Percentiles rank a stretch among this genome's conserved stretches.
These are phyloP conservation scores for Sporothrix dimorphospora DNA, from an alignment of 2,329 filamentous ascomycete genomes.

Conservation along the genomic window DNA sequence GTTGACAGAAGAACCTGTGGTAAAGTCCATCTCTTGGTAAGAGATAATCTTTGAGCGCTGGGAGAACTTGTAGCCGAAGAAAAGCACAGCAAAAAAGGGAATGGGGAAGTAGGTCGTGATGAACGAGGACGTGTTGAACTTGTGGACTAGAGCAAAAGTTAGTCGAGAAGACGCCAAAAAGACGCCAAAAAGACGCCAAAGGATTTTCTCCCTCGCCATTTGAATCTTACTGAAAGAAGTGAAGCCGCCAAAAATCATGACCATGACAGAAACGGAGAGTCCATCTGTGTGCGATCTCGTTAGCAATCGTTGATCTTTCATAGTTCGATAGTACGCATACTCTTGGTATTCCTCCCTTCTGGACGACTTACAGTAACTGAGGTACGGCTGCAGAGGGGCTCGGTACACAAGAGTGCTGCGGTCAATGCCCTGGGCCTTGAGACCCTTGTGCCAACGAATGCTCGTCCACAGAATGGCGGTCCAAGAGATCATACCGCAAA, in stretches of 20 bases:
- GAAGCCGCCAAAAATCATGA: slow-evolving; percentile 22
- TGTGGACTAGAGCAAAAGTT: slow-evolving; percentile 15
- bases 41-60: neutral
- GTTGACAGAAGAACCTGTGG: neutral
- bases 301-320: no score
- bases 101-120: slow-evolving; percentile 27
- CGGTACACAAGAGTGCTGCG: neutral
- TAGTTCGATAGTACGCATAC: no score
- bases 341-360: no score
- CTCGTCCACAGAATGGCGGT: slow-evolving; percentile 22
- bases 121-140: slow-evolving; percentile 16
- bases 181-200: no score
- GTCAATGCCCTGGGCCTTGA: neutral
- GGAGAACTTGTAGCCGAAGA: slow-evolving; percentile 21
- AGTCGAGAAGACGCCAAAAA: neutral
- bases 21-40: slow-evolving; percentile 1
- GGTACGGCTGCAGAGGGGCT: neutral
- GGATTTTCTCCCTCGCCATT: no score
- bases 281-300: neutral
- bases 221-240: neutral
- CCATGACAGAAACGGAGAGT: slow-evolving; percentile 28
- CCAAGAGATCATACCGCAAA: slow-evolving; percentile 30
- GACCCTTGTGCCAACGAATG: neutral
- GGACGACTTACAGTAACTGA: slow-evolving; percentile 15
- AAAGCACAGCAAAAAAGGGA: slow-evolving; percentile 21